A percentile compares a stretch with the other conserved stretches of the same genome.
phyloP scores from a whole-genome alignment of 768 basidiomycete species.

The Lentinula aciculospora region DNA sequence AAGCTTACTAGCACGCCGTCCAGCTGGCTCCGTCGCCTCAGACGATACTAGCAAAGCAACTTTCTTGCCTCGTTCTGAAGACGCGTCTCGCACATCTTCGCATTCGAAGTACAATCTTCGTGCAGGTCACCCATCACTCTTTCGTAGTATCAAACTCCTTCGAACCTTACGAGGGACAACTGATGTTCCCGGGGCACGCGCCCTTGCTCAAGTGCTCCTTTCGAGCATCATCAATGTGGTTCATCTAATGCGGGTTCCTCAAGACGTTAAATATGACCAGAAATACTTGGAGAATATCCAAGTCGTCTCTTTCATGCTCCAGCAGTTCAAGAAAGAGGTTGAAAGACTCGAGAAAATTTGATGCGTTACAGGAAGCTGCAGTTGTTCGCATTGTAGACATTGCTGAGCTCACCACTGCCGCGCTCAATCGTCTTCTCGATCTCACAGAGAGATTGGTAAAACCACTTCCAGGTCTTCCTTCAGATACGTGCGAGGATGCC shows the following conservation, averaged over 20 bases:
- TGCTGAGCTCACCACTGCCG: background rate
- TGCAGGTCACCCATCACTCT: conserved; percentile 29
- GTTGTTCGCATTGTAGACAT: background rate
- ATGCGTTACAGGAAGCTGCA: background rate
- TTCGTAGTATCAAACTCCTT: conserved; percentile 22
- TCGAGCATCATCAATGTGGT: background rate
- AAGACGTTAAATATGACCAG: background rate
- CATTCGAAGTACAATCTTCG: conserved; percentile 23
- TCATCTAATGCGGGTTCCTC: conserved; percentile 2
- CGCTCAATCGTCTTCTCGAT: background rate
- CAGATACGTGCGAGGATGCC: background rate
- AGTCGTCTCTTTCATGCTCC: background rate
- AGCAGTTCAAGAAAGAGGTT: background rate
- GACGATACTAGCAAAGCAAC: background rate
- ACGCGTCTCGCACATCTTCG: background rate
- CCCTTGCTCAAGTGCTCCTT: conserved; percentile 15
- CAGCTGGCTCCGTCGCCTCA: conserved; percentile 20
- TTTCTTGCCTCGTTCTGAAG: background rate
- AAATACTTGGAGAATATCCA: background rate
- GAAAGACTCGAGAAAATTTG: background rate
- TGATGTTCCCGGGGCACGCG: conserved; percentile 1
- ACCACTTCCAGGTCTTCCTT: background rate
- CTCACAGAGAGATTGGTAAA: background rate
- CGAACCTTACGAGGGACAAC: conserved; percentile 14
- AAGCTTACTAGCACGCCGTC: conserved; percentile 15